phyloP scores from a whole-genome alignment of 345 rosid genomes.

The Durio zibethinus region DNA sequence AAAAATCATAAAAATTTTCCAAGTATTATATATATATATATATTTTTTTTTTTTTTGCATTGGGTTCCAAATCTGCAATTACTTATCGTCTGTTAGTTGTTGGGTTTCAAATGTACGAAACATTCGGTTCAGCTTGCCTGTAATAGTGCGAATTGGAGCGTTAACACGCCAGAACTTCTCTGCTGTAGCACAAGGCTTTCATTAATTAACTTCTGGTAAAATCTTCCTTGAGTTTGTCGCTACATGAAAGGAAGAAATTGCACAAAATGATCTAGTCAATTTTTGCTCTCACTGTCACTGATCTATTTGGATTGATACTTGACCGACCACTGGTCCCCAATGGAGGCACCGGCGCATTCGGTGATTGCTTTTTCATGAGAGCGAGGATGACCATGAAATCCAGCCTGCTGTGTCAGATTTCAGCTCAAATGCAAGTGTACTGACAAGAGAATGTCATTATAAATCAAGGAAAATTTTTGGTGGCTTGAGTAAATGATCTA shows the following conservation, averaged over 20 bases:
- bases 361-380: neutral
- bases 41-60: neutral
- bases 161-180: neutral
- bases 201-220: neutral
- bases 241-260: neutral
- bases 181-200: neutral
- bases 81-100: no score
- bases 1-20: no score
- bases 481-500: neutral
- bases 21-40: no score
- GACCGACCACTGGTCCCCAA: neutral
- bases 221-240: neutral
- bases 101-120: neutral
- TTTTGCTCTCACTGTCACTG: neutral
- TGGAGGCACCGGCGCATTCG: neutral
- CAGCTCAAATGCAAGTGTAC: neutral
- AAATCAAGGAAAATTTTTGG: neutral
- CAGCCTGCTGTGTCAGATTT: neutral
- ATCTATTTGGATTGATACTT: neutral
- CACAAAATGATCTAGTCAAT: neutral
- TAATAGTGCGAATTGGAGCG: neutral
- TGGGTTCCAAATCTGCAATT: no score
- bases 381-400: neutral
- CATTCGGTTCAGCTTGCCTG: neutral
- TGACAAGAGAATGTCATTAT: neutral